Percentiles rank a stretch among this genome's conserved stretches.
Evolutionary conservation across 2,329 filamentous ascomycete genomes (phyloP).

Genomic region (Myriosclerotinia duriaeana): DNA sequence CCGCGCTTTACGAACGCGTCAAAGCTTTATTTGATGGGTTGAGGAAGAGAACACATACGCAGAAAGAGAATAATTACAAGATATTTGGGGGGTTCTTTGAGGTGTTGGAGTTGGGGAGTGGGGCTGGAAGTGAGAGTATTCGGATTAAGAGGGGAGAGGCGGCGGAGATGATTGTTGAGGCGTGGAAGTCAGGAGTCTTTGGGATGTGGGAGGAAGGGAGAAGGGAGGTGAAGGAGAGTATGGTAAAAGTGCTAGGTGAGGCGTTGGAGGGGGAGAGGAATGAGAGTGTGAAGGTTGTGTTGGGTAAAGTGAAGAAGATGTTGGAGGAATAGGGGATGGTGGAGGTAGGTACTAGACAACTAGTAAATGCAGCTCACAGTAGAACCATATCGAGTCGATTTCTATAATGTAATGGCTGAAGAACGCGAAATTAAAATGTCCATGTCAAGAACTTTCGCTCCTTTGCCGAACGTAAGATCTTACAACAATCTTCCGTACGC

Average conservation of each 20-base stretch:
- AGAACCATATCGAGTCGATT: background rate
- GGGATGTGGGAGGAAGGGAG: constrained; percentile 34
- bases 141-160: constrained; percentile 40
- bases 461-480: too few relatives aligned
- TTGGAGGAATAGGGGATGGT: constrained; percentile 25
- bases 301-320: constrained; percentile 34
- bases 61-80: constrained; percentile 29
- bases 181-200: constrained; percentile 36
- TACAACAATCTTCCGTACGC: too few relatives aligned
- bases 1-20: constrained; percentile 38
- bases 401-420: background rate
- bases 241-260: constrained; percentile 32
- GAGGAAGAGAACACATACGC: constrained; percentile 30
- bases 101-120: constrained; percentile 37
- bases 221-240: constrained; percentile 29
- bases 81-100: constrained; percentile 34
- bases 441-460: too few relatives aligned
- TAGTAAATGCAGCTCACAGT: background rate
- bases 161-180: constrained; percentile 37
- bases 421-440: too few relatives aligned
- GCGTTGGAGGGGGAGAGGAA: constrained; percentile 37
- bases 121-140: constrained; percentile 38
- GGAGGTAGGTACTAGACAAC: background rate
- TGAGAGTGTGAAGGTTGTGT: constrained; percentile 32
- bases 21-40: constrained; percentile 39